A percentile compares a stretch with the other conserved stretches of the same genome.
phyloP scores from a whole-genome alignment of 495 filamentous ascomycete genomes.

The Penicillium coprophilum region DNA sequence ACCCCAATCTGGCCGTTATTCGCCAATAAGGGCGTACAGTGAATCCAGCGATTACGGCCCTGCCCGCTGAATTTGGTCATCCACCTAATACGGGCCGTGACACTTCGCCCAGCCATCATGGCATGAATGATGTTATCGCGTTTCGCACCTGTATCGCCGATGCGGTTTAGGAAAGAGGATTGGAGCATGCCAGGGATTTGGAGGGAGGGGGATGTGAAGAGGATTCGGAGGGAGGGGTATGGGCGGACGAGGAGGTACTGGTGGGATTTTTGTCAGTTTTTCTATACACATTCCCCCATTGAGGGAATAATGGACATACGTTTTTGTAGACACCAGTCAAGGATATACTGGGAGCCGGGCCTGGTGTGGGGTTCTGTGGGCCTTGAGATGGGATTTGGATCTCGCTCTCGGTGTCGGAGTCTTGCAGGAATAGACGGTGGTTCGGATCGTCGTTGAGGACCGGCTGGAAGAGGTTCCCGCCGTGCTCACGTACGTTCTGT shows the following conservation, averaged over 20 bases:
- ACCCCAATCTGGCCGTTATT: constrained; percentile 58
- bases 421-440: constrained; percentile 16
- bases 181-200: constrained; percentile 58
- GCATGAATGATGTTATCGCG: constrained; percentile 57
- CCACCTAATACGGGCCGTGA: constrained; percentile 66
- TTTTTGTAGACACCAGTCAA: constrained; percentile 49
- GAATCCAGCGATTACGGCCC: constrained; percentile 56
- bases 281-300: background rate
- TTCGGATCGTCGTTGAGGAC: constrained; percentile 8
- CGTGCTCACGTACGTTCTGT: constrained; percentile 43
- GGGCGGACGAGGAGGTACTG: constrained; percentile 62
- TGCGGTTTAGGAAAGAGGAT: constrained; percentile 55
- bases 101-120: constrained; percentile 57
- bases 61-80: constrained; percentile 42
- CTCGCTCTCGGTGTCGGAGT: constrained; percentile 15
- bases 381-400: background rate
- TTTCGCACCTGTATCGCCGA: constrained; percentile 52
- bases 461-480: constrained; percentile 38
- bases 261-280: background rate
- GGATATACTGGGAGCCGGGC: constrained; percentile 14
- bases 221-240: constrained; percentile 57
- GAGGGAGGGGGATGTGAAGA: constrained; percentile 62
- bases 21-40: constrained; percentile 60
- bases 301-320: constrained; percentile 23
- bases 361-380: background rate